A percentile compares a stretch with the other conserved stretches of the same genome.
phyloP scores from a whole-genome alignment of 176 grass and related monocot species.

The Thalia dealbata region DNA sequence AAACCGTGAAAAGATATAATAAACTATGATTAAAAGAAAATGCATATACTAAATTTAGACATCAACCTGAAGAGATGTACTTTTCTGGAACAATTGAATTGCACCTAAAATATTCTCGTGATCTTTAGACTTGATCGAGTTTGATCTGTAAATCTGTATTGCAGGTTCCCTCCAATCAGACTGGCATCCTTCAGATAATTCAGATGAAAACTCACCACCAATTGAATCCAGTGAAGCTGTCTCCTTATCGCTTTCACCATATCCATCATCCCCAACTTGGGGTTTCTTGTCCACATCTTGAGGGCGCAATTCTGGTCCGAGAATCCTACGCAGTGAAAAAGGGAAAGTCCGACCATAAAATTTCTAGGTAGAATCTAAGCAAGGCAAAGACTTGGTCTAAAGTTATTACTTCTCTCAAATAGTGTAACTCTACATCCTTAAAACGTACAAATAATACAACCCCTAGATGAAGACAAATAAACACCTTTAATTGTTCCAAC shows the following conservation, averaged over 20 bases:
- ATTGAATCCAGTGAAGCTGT: conserved; percentile 3
- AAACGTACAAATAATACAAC: too few species aligned
- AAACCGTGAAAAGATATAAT: too few species aligned
- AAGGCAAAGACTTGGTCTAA: too few species aligned
- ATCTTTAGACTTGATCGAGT: conserved; percentile 35
- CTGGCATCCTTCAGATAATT: conserved; percentile 26
- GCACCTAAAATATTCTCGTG: conserved; percentile 50
- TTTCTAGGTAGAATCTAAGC: background rate
- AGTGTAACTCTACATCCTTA: too few species aligned
- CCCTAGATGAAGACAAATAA: too few species aligned
- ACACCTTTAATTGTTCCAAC: too few species aligned
- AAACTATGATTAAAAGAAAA: too few species aligned
- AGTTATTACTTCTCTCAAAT: too few species aligned
- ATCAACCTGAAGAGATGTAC: conserved; percentile 65
- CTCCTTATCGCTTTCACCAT: conserved; percentile 13
- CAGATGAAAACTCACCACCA: conserved; percentile 27
- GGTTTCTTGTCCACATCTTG: background rate
- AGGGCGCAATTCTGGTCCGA: conserved; percentile 9
- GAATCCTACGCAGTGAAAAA: conserved; percentile 20
- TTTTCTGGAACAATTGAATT: conserved; percentile 36
- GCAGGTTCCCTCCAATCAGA: conserved; percentile 54
- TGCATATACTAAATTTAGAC: background rate
- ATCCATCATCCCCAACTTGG: background rate
- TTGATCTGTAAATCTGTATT: conserved; percentile 35
- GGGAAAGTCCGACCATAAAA: background rate